phyloP scores from a whole-genome alignment of 768 basidiomycete species.

The Leccinum subgranulosum region DNA sequence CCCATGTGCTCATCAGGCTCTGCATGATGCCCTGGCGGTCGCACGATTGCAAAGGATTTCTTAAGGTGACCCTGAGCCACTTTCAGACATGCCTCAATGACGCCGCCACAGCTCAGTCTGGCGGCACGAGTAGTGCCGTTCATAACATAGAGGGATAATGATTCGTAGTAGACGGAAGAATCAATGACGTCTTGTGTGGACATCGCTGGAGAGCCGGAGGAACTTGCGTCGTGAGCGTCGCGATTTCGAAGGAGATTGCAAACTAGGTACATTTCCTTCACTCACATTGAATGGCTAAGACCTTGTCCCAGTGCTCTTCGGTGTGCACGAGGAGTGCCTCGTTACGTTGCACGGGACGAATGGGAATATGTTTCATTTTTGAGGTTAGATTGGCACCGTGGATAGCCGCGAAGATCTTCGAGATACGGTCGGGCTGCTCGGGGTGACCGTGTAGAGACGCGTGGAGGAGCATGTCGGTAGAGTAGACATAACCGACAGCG shows the following conservation, averaged over 20 bases:
- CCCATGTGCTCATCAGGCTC: conserved; percentile 99
- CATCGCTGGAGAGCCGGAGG: conserved; percentile 50
- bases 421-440: conserved; percentile 74
- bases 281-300: conserved; percentile 79
- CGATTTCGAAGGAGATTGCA: conserved; percentile 3
- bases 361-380: conserved; percentile 76
- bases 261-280: conserved; percentile 12
- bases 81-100: conserved; percentile 84
- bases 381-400: conserved; percentile 53
- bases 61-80: conserved; percentile 79
- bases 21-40: conserved; percentile 97
- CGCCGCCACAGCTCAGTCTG: conserved; percentile 88
- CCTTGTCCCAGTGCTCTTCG: conserved; percentile 89
- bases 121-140: conserved; percentile 82
- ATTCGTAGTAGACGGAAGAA: conserved; percentile 82
- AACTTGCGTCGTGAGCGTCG: conserved; percentile 16
- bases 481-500: conserved; percentile 83
- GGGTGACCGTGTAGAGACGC: conserved; percentile 69
- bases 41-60: conserved; percentile 91
- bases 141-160: conserved; percentile 90
- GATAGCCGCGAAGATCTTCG: conserved; percentile 67
- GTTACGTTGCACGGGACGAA: conserved; percentile 66
- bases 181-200: conserved; percentile 69
- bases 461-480: conserved; percentile 83
- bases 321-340: conserved; percentile 91